Percentiles rank a stretch among this genome's conserved stretches.
These are phyloP conservation scores for Salix purpurea DNA, from an alignment of 345 rosid genomes.

Conservation along the genomic window DNA sequence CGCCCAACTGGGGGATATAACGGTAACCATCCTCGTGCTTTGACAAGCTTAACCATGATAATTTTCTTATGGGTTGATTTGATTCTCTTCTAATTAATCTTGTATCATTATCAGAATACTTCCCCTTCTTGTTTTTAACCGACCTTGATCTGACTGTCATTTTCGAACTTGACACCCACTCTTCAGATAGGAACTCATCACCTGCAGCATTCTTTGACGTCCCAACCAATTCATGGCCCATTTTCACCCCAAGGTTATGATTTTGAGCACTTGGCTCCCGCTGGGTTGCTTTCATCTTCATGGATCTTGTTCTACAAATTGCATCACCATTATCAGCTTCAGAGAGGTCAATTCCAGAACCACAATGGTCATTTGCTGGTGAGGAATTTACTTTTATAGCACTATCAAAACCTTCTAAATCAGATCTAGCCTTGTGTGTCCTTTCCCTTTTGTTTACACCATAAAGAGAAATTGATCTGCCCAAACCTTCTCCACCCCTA, in stretches of 20 bases:
- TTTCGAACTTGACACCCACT: conserved; percentile 1
- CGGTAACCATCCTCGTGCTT: conserved; percentile 24
- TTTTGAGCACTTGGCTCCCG: conserved; percentile 32
- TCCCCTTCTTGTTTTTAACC: conserved; percentile 19
- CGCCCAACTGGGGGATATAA: conserved; percentile 29
- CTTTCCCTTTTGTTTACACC: conserved; percentile 14
- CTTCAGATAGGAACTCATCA: conserved; percentile 11
- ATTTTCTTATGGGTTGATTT: conserved; percentile 13
- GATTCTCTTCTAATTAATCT: not conserved
- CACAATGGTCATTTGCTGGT: conserved; percentile 23
- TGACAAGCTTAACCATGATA: conserved; percentile 25
- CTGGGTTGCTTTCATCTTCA: conserved; percentile 52
- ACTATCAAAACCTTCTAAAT: conserved; percentile 20
- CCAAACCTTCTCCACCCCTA: conserved; percentile 23
- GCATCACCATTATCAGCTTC: conserved; percentile 49
- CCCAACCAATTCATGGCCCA: conserved; percentile 37
- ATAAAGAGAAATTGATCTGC: conserved; percentile 22
- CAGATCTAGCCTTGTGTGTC: conserved; percentile 15
- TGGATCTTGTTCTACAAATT: conserved; percentile 59
- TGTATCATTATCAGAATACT: not conserved
- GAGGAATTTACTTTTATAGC: conserved; percentile 24
- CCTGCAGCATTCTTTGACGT: conserved; percentile 30
- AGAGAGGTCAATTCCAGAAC: conserved; percentile 28
- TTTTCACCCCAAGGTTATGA: conserved; percentile 28
- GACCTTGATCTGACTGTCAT: conserved; percentile 10